Conservation (phyloP, 2,329 filamentous ascomycete genomes). For the Mycosphaerella arachidis region DNA sequence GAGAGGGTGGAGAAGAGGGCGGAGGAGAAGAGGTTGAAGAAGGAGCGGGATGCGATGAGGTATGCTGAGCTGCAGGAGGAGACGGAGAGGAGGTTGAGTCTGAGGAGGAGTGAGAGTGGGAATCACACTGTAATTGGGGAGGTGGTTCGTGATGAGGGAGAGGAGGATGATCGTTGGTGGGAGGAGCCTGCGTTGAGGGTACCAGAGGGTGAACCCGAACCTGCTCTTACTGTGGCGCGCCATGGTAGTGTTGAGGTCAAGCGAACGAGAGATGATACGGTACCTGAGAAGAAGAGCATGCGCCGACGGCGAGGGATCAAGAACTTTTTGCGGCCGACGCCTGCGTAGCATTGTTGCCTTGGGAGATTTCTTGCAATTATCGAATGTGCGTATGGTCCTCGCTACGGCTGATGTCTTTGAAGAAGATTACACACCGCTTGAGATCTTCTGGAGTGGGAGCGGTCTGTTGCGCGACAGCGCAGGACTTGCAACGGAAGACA, state of each 20-base stretch:
- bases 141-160: slow-evolving; percentile 2
- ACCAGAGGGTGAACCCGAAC: neutral
- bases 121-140: slow-evolving; percentile 7
- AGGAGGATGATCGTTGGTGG: neutral
- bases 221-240: neutral
- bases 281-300: neutral
- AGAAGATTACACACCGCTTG: neutral
- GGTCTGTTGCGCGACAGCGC: too few relatives aligned
- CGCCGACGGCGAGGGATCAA: neutral
- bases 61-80: slow-evolving; percentile 24
- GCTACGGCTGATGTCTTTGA: neutral
- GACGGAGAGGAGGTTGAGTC: slow-evolving; percentile 19
- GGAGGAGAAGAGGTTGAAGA: slow-evolving; percentile 22
- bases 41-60: slow-evolving; percentile 17
- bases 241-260: neutral
- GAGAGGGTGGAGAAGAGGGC: slow-evolving; percentile 23
- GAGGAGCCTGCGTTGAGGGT: neutral
- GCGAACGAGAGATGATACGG: neutral
- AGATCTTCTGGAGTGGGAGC: neutral
- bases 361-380: too few relatives aligned
- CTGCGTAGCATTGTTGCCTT: neutral
- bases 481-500: neutral
- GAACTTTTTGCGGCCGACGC: neutral
- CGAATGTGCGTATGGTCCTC: neutral
- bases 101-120: neutral